Evolutionary conservation across 2,329 filamentous ascomycete genomes (phyloP), one percentile per base, ranked within the genome.

Genomic region (Pseudohalonectria lignicola): DNA sequence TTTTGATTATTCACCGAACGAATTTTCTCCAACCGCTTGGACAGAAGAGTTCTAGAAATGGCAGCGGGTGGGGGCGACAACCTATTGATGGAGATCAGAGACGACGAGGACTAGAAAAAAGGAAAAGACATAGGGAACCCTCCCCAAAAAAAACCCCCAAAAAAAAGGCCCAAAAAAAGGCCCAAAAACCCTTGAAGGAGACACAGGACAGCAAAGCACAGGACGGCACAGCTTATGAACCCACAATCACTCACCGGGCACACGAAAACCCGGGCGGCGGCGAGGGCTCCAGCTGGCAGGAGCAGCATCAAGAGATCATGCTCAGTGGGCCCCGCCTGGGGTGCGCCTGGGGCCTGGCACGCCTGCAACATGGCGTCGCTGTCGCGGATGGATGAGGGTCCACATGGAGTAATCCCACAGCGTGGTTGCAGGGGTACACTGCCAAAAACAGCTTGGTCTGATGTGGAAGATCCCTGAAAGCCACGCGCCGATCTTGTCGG

Each of bases 401-500:
- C 35, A 37, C 35, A 37, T 30, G 18, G 26, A 37, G 28, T 12
- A 33, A 33, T 39, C 26, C 16, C 34, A 31, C 37, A 39, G 37
- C 37, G 37, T 45, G 44, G 44, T 46, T 46, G 48, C 51, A 54
- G 50, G 48, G 49, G 45, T 40, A n/a, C 39, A 37, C 41, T 37
- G 44, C 50, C 46, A 40, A 47, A 56, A 54, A 43, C 47, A 47
- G 48, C 37, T 45, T 50, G 49, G 49, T 39, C 39, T 44, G 45
- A 45, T 49, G 47, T 45, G 45, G 43, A 43, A 46, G 45, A 59
- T 59, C 54, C 56, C 52, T 59, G 54, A 51, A 46, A 53, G 56
- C 55, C 56, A 60, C 56, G 57, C 56, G 56, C 54, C 53, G 55
- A 60, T 59, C 56, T 51, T 44, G 52, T 47, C 47, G 48, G 47